phyloP scores from a whole-genome alignment of 345 rosid genomes.

The Camelina hispida region DNA sequence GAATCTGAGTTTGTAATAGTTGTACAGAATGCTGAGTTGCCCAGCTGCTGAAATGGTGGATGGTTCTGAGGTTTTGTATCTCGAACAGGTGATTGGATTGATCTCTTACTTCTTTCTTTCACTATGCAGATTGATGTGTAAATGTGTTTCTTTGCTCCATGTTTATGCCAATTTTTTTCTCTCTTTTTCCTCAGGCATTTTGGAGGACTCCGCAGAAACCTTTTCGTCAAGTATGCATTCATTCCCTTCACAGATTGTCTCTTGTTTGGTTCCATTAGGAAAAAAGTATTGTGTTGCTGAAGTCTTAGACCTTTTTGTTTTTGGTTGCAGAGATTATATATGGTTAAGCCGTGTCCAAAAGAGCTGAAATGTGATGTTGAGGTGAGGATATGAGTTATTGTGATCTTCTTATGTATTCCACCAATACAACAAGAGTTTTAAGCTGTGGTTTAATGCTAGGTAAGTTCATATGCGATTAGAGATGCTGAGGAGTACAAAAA shows the following conservation, averaged over 20 bases:
- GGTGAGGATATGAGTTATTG: constrained; percentile 57
- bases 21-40: constrained; percentile 71
- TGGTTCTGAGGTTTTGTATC: constrained; percentile 79
- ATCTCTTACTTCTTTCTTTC: constrained; percentile 24
- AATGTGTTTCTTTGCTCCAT: not conserved
- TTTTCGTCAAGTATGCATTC: constrained; percentile 71
- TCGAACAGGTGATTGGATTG: constrained; percentile 59
- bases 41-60: constrained; percentile 94
- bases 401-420: constrained; percentile 6
- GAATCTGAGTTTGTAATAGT: constrained; percentile 24
- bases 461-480: constrained; percentile 78
- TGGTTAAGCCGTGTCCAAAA: constrained; percentile 95
- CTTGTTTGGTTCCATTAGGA: not conserved
- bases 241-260: not conserved
- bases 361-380: constrained; percentile 92
- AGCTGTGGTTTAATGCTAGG: constrained; percentile 41
- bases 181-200: constrained; percentile 60
- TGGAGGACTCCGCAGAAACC: constrained; percentile 95
- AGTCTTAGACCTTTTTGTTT: not conserved
- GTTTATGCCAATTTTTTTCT: not conserved
- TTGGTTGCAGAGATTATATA: constrained; percentile 68
- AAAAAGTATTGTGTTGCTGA: not conserved
- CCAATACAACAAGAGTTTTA: not conserved
- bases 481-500: constrained; percentile 89
- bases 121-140: not conserved